Base-by-base conservation (phyloP, 73 alveolate species). In the Urostyla sp. region DNA sequence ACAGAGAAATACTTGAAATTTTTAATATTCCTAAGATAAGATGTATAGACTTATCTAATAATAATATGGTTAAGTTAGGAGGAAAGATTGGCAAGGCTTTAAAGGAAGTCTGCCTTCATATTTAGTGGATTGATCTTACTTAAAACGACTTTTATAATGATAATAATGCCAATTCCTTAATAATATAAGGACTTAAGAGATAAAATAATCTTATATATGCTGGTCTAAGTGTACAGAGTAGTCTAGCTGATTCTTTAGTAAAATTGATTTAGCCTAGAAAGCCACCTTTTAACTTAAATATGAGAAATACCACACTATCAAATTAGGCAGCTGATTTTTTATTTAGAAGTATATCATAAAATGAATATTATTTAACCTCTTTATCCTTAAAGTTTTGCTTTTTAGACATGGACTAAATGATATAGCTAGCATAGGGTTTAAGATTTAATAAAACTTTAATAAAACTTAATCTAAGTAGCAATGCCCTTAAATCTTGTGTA, bases 391-490 rank as follows among this genome's bases (percentile, higher is more conserved):
- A 52, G 54, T 67, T 54, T 49, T 38, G 75, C 59, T 81, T 24
- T 54, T 30, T 81, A 0, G 34, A 54, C 23, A 60, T 75, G n/a
- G 72, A 67, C n/a, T 13, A 56, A 56, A 4, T 81, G 6, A 34
- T 46, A 0, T 36, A 32, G 44, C 67, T 81, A 15, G 67, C 80
- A 0, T 67, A 81, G 18, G 77, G 74, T 21, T 16, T 81, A 1
- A 48, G 85, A 40, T 78, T 67, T n/a, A 81, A 81, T 60, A 81
- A 69, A 49, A 67, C 91, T 5, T 49, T 81, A 3, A 85, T 81
- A 11, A 81, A 81, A 53, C 59, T 81, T 6, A 85, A 81, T 51
- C 45, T 81, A n/a, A 16, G 60, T 1, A 27, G 45, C 35, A 81
- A 81, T 38, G 82, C 76, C 13, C 28, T 81, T n/a, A 81, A 81